A percentile compares a stretch with the other conserved stretches of the same genome.
phyloP scores from a whole-genome alignment of 345 rosid species.

The Dipteronia sinensis region DNA sequence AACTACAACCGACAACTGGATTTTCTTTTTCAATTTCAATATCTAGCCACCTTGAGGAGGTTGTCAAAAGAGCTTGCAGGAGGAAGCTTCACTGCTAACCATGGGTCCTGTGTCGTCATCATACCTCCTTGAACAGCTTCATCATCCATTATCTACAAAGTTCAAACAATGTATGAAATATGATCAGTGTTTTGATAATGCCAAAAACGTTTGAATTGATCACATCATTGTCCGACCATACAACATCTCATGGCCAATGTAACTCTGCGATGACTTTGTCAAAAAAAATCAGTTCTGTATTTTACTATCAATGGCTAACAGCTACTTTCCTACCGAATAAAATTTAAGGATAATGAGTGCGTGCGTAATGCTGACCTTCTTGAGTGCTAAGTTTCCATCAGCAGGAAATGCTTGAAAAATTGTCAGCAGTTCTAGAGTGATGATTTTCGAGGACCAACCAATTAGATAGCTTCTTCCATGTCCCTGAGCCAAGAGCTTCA shows the following conservation, averaged over 20 bases:
- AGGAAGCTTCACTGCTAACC: conserved; percentile 74
- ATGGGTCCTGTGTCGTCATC: conserved; percentile 36
- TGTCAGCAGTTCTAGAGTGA: conserved; percentile 30
- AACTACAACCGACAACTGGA: too few species aligned
- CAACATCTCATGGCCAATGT: not conserved
- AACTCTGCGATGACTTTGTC: too few species aligned
- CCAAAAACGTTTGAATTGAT: not conserved
- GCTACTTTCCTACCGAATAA: too few species aligned
- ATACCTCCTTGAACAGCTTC: conserved; percentile 21
- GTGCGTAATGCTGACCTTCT: conserved; percentile 41
- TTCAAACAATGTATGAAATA: not conserved
- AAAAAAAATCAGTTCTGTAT: too few species aligned
- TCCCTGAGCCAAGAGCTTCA: conserved; percentile 84
- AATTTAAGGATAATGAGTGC: too few species aligned
- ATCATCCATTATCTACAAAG: conserved; percentile 30
- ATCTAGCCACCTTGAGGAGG: conserved; percentile 88
- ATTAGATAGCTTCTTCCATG: conserved; percentile 80
- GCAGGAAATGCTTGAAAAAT: conserved; percentile 18
- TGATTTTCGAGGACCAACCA: conserved; percentile 79
- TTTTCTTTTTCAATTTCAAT: conserved; percentile 26
- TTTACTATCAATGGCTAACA: too few species aligned
- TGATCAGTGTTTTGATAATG: not conserved
- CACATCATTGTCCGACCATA: not conserved
- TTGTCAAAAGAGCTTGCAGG: conserved; percentile 94
- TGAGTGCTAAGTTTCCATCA: conserved; percentile 34